Conservation (phyloP, 2,329 filamentous ascomycete genomes). For the Tolypocladium tundrense region DNA sequence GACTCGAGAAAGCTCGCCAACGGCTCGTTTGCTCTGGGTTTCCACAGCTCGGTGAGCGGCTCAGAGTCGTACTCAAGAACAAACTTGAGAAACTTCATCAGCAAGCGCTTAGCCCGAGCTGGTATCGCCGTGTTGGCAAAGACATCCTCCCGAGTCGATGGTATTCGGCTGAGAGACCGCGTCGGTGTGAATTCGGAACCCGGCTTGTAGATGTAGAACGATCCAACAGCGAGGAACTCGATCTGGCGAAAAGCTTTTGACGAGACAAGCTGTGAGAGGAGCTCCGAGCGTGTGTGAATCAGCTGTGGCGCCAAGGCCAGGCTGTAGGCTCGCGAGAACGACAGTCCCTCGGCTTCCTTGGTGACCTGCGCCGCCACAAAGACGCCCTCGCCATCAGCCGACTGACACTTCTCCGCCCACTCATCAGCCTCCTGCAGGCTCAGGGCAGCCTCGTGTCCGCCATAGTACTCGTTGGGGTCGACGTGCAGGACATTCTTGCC, state of each 20-base stretch:
- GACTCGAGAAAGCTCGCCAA: constrained; percentile 50
- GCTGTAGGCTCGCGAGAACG: constrained; percentile 65
- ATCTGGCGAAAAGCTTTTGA: constrained; percentile 82
- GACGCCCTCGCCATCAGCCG: constrained; percentile 11
- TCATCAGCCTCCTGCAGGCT: constrained; percentile 70
- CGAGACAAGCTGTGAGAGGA: constrained; percentile 75
- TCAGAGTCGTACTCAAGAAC: constrained; percentile 61
- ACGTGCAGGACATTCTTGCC: constrained; percentile 86
- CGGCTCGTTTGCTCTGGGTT: constrained; percentile 39
- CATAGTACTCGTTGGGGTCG: constrained; percentile 82
- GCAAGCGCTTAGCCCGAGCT: constrained; percentile 66
- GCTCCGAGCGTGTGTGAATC: constrained; percentile 70
- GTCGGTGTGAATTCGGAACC: constrained; percentile 15
- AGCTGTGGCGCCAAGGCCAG: constrained; percentile 77
- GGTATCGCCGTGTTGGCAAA: constrained; percentile 71
- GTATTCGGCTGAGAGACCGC: constrained; percentile 55
- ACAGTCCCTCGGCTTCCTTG: constrained; percentile 33
- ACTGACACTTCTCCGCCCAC: constrained; percentile 47
- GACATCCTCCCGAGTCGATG: constrained; percentile 83
- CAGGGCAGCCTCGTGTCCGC: constrained; percentile 74
- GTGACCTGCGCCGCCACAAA: constrained; percentile 22
- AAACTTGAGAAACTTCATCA: constrained; percentile 94
- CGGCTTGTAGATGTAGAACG: constrained; percentile 68
- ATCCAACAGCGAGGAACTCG: constrained; percentile 87
- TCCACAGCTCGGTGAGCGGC: constrained; percentile 46